Percentiles rank a stretch among this genome's conserved stretches.
These are phyloP conservation scores for Wallacemonas sp. DNA, from an alignment of 208 protist genomes.

Conservation along the genomic window DNA sequence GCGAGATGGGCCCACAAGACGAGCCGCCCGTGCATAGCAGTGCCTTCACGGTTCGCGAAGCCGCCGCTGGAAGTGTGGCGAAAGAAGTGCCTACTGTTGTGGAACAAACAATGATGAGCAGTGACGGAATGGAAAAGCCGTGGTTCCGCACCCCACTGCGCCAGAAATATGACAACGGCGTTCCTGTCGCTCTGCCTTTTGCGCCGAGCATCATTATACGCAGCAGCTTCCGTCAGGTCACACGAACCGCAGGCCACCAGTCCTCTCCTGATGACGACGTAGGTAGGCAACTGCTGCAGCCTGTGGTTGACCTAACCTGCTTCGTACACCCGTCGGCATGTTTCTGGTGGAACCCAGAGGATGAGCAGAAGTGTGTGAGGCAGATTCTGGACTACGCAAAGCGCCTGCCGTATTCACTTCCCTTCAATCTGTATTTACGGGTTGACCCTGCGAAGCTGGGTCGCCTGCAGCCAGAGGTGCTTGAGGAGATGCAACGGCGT, in stretches of 20 bases:
- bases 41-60: slow-evolving; percentile 48
- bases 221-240: slow-evolving; percentile 50
- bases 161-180: slow-evolving; percentile 59
- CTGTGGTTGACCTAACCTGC: slow-evolving; percentile 76
- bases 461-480: slow-evolving; percentile 30
- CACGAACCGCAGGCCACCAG: slow-evolving; percentile 19
- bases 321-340: slow-evolving; percentile 79
- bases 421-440: slow-evolving; percentile 86
- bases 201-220: slow-evolving; percentile 76
- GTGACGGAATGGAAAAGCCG: slow-evolving; percentile 47
- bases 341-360: slow-evolving; percentile 78
- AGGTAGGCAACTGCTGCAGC: slow-evolving; percentile 65
- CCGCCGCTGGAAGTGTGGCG: background rate
- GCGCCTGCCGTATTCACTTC: slow-evolving; percentile 78
- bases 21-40: slow-evolving; percentile 55
- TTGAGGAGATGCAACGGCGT: slow-evolving; percentile 30
- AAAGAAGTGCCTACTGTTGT: slow-evolving; percentile 13
- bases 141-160: slow-evolving; percentile 77
- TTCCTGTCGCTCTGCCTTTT: slow-evolving; percentile 67
- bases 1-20: slow-evolving; percentile 76
- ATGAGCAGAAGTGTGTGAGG: slow-evolving; percentile 63
- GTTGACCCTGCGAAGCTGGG: slow-evolving; percentile 59
- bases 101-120: slow-evolving; percentile 65
- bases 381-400: slow-evolving; percentile 86
- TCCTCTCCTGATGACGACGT: slow-evolving; percentile 28